Evolutionary conservation across 2,329 filamentous ascomycete species (phyloP).

Genomic region (Phoma sp.): DNA sequence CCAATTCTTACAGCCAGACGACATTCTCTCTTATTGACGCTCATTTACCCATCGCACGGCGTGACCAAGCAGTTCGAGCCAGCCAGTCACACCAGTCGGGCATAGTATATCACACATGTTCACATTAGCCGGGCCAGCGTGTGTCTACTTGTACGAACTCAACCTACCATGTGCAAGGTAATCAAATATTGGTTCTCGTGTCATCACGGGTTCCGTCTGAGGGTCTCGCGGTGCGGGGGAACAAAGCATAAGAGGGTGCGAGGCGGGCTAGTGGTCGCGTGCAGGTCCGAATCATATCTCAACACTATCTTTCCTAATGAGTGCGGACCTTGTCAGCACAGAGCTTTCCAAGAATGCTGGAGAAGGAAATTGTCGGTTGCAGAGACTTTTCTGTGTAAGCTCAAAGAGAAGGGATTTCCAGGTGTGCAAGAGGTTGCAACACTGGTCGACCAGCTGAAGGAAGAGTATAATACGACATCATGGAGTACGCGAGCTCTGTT

Average conservation of each 20-base stretch:
- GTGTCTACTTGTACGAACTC: neutral
- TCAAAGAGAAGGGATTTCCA: conserved; percentile 6
- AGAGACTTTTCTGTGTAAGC: conserved; percentile 10
- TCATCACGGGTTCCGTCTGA: conserved; percentile 35
- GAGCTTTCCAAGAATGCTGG: conserved; percentile 25
- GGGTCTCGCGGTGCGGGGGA: conserved; percentile 44
- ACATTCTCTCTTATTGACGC: neutral
- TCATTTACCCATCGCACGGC: neutral
- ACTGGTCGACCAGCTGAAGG: conserved; percentile 22
- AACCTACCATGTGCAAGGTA: conserved; percentile 47
- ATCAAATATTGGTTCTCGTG: conserved; percentile 42
- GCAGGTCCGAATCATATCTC: conserved; percentile 34
- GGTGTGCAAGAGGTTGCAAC: conserved; percentile 11
- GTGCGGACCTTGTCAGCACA: conserved; percentile 35
- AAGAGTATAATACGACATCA: conserved; percentile 8
- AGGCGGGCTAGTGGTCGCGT: conserved; percentile 28
- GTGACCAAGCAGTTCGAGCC: neutral
- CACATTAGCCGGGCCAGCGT: neutral
- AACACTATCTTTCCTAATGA: conserved; percentile 18
- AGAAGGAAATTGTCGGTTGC: conserved; percentile 23
- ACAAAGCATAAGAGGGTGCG: conserved; percentile 33
- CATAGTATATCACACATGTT: neutral
- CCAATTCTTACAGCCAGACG: neutral
- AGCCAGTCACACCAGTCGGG: neutral
- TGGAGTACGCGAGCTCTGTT: conserved; percentile 24